Percentiles rank a stretch among this genome's conserved stretches.
Evolutionary conservation across 1,139 yeast species (phyloP).

Genomic region (Magnusiomyces fungicola): DNA sequence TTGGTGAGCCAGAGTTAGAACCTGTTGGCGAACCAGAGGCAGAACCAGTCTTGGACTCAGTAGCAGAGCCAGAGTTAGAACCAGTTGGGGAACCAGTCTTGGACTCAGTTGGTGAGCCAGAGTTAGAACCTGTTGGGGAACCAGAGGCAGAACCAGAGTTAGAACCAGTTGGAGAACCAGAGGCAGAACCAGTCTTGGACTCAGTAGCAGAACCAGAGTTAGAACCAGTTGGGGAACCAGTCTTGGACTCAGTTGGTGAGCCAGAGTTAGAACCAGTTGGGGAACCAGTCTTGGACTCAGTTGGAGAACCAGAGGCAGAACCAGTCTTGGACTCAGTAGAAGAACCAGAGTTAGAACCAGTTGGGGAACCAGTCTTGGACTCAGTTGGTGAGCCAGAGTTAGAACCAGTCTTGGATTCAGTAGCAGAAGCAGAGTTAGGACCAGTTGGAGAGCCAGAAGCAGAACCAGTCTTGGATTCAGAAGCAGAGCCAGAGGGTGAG

Average conservation of each 20-base stretch:
- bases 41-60: neutral
- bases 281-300: too few relatives aligned
- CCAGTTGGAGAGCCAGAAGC: neutral
- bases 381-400: neutral
- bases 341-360: conserved; percentile 2
- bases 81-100: neutral
- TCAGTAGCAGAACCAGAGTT: too few relatives aligned
- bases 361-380: neutral
- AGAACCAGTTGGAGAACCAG: too few relatives aligned
- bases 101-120: too few relatives aligned
- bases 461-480: neutral
- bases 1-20: too few relatives aligned
- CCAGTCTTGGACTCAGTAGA: neutral
- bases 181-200: too few relatives aligned
- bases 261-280: too few relatives aligned
- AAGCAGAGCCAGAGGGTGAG: neutral
- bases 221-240: too few relatives aligned
- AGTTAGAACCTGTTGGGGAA: too few relatives aligned
- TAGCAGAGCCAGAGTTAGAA: neutral
- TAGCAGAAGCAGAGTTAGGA: neutral
- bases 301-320: too few relatives aligned
- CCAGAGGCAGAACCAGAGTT: too few relatives aligned
- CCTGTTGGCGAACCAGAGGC: neutral
- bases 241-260: too few relatives aligned
- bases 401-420: neutral